These are phyloP conservation scores for Ciborinia camelliae DNA, from an alignment of 2,329 filamentous ascomycete species.

Conservation along the genomic window DNA sequence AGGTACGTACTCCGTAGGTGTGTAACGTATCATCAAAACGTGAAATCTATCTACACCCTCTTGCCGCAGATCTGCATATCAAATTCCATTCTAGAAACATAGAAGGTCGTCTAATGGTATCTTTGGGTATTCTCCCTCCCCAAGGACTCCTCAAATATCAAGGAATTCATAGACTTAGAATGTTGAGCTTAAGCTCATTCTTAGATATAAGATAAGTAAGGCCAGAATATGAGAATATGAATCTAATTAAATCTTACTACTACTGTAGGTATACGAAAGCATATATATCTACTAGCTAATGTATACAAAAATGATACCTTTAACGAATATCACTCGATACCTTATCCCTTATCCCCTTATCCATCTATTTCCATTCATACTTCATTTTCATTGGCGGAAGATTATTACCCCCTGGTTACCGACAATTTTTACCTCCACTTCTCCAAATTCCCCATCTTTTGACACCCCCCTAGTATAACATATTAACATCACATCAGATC, in stretches of 20 bases:
- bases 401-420: conserved; percentile 17
- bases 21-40: conserved; percentile 4
- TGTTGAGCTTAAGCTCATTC: neutral
- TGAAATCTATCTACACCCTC: neutral
- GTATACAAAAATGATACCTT: neutral
- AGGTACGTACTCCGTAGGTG: neutral
- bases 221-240: no score
- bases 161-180: neutral
- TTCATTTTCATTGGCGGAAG: conserved; percentile 20
- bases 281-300: neutral
- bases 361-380: neutral
- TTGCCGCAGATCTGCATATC: neutral
- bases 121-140: neutral
- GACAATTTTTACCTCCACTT: conserved; percentile 15
- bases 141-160: neutral
- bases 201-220: no score
- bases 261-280: no score
- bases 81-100: neutral
- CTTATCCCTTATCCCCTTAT: no score
- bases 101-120: neutral
- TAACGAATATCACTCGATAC: neutral
- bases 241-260: no score
- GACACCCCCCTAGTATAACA: neutral
- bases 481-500: conserved; percentile 6
- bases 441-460: conserved; percentile 22